phyloP scores from a whole-genome alignment of 495 filamentous ascomycete species.

The Thermochaetoides thermophila region DNA sequence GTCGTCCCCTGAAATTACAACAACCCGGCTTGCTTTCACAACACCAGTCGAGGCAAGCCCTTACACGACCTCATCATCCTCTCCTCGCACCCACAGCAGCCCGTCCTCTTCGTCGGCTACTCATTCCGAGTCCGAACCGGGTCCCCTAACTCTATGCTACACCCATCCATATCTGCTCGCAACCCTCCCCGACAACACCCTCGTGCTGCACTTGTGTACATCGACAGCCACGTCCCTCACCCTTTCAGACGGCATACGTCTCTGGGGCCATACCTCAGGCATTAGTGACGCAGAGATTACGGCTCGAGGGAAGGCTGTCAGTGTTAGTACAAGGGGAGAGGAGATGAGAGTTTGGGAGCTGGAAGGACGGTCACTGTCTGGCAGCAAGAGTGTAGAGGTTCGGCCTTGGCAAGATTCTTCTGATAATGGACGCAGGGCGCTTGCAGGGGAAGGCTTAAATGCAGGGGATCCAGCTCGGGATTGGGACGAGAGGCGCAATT shows the following conservation, averaged over 20 bases:
- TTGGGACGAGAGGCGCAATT: constrained; percentile 33
- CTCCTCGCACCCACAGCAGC: constrained; percentile 5
- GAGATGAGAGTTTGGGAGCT: constrained; percentile 93
- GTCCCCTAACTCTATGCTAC: constrained; percentile 69
- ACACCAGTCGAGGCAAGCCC: constrained; percentile 18
- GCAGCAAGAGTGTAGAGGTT: constrained; percentile 27
- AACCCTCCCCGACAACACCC: constrained; percentile 81
- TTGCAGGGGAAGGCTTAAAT: not conserved
- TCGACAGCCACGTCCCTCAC: constrained; percentile 51
- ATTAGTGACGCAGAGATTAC: constrained; percentile 79
- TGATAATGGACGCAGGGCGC: no score
- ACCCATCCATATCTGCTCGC: constrained; percentile 84
- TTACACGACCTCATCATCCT: not conserved
- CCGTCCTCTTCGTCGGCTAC: not conserved
- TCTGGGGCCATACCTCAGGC: constrained; percentile 92
- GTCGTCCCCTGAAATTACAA: constrained; percentile 29
- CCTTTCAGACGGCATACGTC: constrained; percentile 57
- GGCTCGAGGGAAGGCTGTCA: constrained; percentile 77
- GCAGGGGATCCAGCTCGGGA: constrained; percentile 4
- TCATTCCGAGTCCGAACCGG: constrained; percentile 10
- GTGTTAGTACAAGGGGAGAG: constrained; percentile 64
- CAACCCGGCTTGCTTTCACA: constrained; percentile 31
- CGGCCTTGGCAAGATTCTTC: constrained; percentile 31
- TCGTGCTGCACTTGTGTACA: constrained; percentile 72
- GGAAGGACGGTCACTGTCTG: constrained; percentile 42